Conservation (phyloP, 2,329 filamentous ascomycete species). For the Polychaeton citri region DNA sequence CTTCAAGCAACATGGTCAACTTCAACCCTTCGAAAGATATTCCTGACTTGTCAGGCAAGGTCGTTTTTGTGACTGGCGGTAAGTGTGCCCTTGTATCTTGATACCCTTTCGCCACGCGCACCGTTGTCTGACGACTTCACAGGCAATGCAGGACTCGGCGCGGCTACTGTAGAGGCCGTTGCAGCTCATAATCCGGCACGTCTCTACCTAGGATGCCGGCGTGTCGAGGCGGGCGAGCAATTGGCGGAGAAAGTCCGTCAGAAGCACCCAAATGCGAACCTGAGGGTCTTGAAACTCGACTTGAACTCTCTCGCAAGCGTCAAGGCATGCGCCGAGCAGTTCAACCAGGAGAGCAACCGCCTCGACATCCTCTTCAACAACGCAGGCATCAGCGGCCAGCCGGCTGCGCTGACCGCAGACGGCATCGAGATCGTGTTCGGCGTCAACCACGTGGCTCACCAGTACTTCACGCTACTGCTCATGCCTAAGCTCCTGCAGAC, state of each 20-base stretch:
- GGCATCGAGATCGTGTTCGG: conserved; percentile 39
- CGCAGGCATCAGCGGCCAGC: conserved; percentile 29
- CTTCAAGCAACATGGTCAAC: too few relatives aligned
- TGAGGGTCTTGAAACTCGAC: conserved; percentile 28
- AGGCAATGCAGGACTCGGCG: conserved; percentile 34
- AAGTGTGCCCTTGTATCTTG: conserved; percentile 2
- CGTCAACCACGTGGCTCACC: conserved; percentile 40
- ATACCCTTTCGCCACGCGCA: neutral
- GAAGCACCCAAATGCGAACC: conserved; percentile 20
- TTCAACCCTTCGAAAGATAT: conserved; percentile 27
- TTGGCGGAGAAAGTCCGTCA: too few relatives aligned
- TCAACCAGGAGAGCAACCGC: conserved; percentile 23
- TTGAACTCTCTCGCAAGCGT: conserved; percentile 30
- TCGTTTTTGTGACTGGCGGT: conserved; percentile 31
- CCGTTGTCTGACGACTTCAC: conserved; percentile 10
- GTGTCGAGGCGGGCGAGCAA: too few relatives aligned
- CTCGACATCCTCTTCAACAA: conserved; percentile 36
- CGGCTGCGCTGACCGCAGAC: conserved; percentile 27
- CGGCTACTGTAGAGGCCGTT: conserved; percentile 32
- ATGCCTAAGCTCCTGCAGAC: conserved; percentile 30
- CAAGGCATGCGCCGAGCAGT: conserved; percentile 23
- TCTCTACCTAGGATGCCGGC: too few relatives aligned
- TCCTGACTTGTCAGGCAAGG: conserved; percentile 27
- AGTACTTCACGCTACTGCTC: conserved; percentile 23
- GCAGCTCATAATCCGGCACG: too few relatives aligned